Evolutionary conservation across 176 grass and related monocot genomes (phyloP), one percentile per base, ranked within the genome.

Genomic region (Oryza punctata): DNA sequence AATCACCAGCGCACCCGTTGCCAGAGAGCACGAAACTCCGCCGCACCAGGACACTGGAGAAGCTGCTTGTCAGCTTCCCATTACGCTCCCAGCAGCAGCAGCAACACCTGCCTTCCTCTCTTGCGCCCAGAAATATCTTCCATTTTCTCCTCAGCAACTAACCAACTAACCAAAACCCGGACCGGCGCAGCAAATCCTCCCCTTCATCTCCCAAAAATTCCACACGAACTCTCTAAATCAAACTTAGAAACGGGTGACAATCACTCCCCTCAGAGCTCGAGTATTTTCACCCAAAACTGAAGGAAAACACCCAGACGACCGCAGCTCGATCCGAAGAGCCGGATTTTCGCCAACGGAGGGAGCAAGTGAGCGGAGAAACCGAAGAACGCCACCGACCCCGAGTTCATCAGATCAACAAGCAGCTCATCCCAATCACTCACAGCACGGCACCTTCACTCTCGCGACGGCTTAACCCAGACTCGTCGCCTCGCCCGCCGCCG

Each of bases 121-220:
- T 21, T 18, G 73, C 59, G 0, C 46, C 75, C 54, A 28, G 43
- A 82, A 72, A 82, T 65, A 74, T 24, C 47, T 28, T 44, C 63
- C 84, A 76, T 70, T 35, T 21, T 24, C 80, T 7, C 71, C 52
- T n/a, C n/a, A n/a, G n/a, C n/a, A n/a, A n/a, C 69, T 6, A 13
- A 19, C 46, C 75, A 73, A 21, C 75, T 92, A 94, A 16, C 92
- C 90, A 68, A 97, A 93, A 60, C 84, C 90, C 0, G 92, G 79
- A 70, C 86, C 79, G 6, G 84, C 67, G 21, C 75, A 78, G 67
- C 77, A 85, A 83, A 84, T 65, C 45, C 82, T 83, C 66, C 57
- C 80, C 85, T 73, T 75, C 91, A 85, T 87, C 71, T 37, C 25
- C 7, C 67, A 2, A 25, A 2, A 65, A 68, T 46, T 69, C 75